Evolutionary conservation across 192 early-diverging fungal genomes (phyloP).

Genomic region (Irineochytrium annulatum): DNA sequence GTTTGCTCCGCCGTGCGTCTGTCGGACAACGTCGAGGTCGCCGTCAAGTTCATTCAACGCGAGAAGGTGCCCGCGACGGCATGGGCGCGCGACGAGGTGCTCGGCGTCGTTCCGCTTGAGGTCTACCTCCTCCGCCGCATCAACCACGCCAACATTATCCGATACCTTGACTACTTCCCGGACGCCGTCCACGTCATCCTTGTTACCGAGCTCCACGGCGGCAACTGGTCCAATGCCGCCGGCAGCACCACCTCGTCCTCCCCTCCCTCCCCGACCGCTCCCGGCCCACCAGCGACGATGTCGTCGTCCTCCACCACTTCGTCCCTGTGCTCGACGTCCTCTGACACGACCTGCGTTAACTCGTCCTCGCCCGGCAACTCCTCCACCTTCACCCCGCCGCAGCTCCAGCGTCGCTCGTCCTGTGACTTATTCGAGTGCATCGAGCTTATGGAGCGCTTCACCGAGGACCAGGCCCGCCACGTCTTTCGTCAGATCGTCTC

Average conservation of each 20-base stretch:
- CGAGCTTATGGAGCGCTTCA: slow-evolving; percentile 33
- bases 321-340: slow-evolving; percentile 1
- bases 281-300: too few relatives aligned
- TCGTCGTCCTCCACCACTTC: background rate
- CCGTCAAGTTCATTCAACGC: slow-evolving; percentile 64
- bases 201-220: slow-evolving; percentile 49
- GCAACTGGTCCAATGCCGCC: slow-evolving; percentile 19
- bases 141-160: slow-evolving; percentile 41
- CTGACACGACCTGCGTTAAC: slow-evolving; percentile 8
- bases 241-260: background rate
- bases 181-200: slow-evolving; percentile 49
- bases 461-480: slow-evolving; percentile 49
- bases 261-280: too few relatives aligned
- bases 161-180: slow-evolving; percentile 67
- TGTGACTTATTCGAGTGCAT: slow-evolving; percentile 48
- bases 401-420: slow-evolving; percentile 42
- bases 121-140: slow-evolving; percentile 63
- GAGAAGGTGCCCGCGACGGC: slow-evolving; percentile 58
- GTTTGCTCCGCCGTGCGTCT: slow-evolving; percentile 54
- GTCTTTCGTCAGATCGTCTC: slow-evolving; percentile 44
- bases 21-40: slow-evolving; percentile 44
- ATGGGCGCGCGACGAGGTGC: slow-evolving; percentile 63
- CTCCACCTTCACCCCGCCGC: slow-evolving; percentile 2
- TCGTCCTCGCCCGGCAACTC: slow-evolving; percentile 26
- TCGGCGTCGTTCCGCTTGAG: slow-evolving; percentile 71